Base-by-base conservation (phyloP, 805 yeast genomes). In the Millerozyma miso region DNA sequence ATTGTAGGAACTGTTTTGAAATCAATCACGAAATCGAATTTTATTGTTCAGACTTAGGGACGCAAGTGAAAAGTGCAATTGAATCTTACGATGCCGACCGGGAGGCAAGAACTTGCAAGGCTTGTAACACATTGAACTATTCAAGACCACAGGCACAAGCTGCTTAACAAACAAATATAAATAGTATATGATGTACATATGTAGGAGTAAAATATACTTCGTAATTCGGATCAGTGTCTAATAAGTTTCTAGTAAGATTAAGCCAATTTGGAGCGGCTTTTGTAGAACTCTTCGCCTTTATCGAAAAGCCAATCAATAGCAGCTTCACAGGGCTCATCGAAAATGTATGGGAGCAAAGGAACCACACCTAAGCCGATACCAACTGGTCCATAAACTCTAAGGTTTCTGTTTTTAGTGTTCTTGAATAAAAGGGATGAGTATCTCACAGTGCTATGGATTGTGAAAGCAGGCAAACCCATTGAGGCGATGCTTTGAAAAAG, bases 21-120 rank as follows among this genome's bases (percentile, higher is more conserved):
- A 67, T 82, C 10, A 83, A 86, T 1, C 78, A 81, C 56, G 90
- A 88, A 60, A 72, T 69, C 17, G 79, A 75, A 43, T 88, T 90
- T 59, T 81, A 84, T 53, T 85, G 91, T 62, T 60, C 67, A 5
- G 96, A 90, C 66, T 71, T 90, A 40, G 97, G 97, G 6, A 83
- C 95, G 2, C 97, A 90, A 62, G 90, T 90, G 42, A 89, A 88
- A 62, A 83, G 74, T 4, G 96, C 90, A 3, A 88, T 90, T 40
- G 58, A 80, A 35, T 73, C 69, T 13, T 89, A 87, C 59, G 95
- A 87, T 48, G 69, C 58, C 0, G 83, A 83, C 54, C 41, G 72
- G 15, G 71, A 74, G 10, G 78, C 78, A 36, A 77, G 95, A 58
- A 87, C 89, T 4, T 89, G 97, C 62, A 56, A 66, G 37, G 60